Base-by-base conservation (phyloP, 2,329 filamentous ascomycete genomes). In the Aspergillus melleus region DNA sequence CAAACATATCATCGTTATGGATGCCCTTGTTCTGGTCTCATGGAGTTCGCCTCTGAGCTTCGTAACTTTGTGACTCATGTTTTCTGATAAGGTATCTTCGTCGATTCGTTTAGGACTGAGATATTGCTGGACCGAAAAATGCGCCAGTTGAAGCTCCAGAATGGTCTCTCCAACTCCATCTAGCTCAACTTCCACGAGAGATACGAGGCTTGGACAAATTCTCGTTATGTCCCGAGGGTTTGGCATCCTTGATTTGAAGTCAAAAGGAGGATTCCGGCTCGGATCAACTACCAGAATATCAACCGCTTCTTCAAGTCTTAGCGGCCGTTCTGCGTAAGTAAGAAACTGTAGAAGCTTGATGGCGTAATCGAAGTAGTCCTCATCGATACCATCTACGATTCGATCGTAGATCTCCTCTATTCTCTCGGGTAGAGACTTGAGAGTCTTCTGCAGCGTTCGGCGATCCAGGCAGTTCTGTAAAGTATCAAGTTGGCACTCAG, bases 51-150 rank as follows among this genome's bases (percentile, higher is more conserved):
- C 22, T 49, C 49, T 30, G 42, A 49, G 59, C 30, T 47, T 24
- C 53, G 30, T 20, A 52, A 44, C 54, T 46, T 51, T 19, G n/a
- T 52, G 6, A 10, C 24, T 19, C 57, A 42, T 53, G 46, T 50
- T 30, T 24, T 52, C 14, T 39, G 51, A 24, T 26, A 59, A 62
- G 22, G 20, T 19, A 52, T 10, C 24, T 16, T 39, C 24, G 12
- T 30, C 22, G 29, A 57, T 20, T 26, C 54, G 46, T 11, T 61
- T 42, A 8, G 61, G 61, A 22, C 49, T 51, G 29, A 70, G 60
- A 59, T 69, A 69, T 58, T 70, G 60, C 42, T 68, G 61, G 22
- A 69, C 68, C 30, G 68, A 70, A 54, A 61, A 65, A 55, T 69
- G 68, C 12, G 68, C 62, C 16, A 70, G 46, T 50, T 57, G 61